Conservation (phyloP, 2,329 filamentous ascomycete species). For the Hypoxylon sp. region DNA sequence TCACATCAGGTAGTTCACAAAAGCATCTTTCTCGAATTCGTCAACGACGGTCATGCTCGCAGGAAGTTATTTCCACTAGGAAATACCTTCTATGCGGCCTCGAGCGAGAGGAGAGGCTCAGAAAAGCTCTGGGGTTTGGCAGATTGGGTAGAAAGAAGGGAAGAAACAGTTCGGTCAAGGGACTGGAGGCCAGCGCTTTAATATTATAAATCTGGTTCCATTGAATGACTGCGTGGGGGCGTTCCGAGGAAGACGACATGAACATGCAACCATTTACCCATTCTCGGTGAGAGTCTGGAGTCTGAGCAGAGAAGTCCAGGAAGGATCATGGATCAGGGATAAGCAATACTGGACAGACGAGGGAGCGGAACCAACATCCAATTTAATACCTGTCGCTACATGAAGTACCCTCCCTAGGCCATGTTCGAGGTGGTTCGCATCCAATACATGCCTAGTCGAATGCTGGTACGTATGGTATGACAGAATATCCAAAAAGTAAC, state of each 20-base stretch:
- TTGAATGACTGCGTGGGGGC: constrained; percentile 34
- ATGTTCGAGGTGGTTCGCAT: constrained; percentile 1
- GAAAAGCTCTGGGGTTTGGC: background rate
- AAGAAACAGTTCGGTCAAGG: constrained; percentile 6
- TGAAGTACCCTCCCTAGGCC: constrained; percentile 25
- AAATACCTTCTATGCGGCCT: background rate
- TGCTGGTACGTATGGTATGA: constrained; percentile 37
- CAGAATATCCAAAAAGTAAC: constrained; percentile 35
- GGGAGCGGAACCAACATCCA: constrained; percentile 20
- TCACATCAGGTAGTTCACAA: background rate
- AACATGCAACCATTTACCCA: constrained; percentile 35
- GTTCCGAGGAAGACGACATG: constrained; percentile 17
- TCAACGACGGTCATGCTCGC: background rate
- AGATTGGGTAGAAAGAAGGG: background rate
- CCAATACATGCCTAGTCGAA: constrained; percentile 26
- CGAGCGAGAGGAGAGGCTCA: constrained; percentile 1
- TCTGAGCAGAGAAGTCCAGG: constrained; percentile 16
- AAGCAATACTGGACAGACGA: constrained; percentile 12
- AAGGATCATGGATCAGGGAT: constrained; percentile 42
- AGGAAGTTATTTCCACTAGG: constrained; percentile 11
- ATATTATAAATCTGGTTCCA: constrained; percentile 20
- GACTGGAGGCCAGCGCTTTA: constrained; percentile 8
- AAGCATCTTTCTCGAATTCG: background rate
- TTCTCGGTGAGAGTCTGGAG: constrained; percentile 42
- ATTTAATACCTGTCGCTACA: constrained; percentile 27